phyloP scores from a whole-genome alignment of 148 eudicot genomes.

The Hydrangea macrophylla region DNA sequence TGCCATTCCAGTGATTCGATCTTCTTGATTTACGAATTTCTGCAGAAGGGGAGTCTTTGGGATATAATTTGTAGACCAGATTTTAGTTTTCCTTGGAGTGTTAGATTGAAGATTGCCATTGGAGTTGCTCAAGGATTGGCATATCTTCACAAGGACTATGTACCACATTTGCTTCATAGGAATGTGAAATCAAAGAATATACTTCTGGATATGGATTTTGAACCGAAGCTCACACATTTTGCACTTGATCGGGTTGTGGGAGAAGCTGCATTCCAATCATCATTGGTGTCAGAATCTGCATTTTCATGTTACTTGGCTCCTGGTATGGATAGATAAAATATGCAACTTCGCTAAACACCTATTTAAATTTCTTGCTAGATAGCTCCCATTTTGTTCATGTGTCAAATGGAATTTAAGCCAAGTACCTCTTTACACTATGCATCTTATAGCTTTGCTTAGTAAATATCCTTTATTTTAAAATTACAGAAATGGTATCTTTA shows the following conservation, averaged over 20 bases:
- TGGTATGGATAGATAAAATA: too few relatives aligned
- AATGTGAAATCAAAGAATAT: conserved; percentile 65
- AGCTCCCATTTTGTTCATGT: background rate
- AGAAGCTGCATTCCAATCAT: conserved; percentile 57
- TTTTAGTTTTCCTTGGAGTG: conserved; percentile 59
- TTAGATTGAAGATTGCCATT: conserved; percentile 61
- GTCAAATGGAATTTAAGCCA: too few relatives aligned
- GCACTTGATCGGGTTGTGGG: conserved; percentile 75
- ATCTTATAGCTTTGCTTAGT: background rate
- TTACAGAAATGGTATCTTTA: background rate
- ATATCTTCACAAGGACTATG: conserved; percentile 78
- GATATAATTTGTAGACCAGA: conserved; percentile 52
- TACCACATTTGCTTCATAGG: conserved; percentile 64
- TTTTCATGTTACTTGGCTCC: conserved; percentile 73
- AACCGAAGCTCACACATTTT: conserved; percentile 76
- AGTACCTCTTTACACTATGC: too few relatives aligned
- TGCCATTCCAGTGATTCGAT: conserved; percentile 61
- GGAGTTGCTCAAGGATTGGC: conserved; percentile 89
- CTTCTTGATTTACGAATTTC: conserved; percentile 63
- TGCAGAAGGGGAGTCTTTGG: conserved; percentile 72
- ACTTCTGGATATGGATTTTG: conserved; percentile 64
- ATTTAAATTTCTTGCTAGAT: background rate
- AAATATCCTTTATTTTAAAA: background rate
- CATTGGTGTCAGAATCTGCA: conserved; percentile 46
- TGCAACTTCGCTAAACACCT: background rate